Percentiles rank a stretch among this genome's conserved stretches.
Conservation (phyloP, 75 land plant species). For the Chamaecyparis obtusa region DNA sequence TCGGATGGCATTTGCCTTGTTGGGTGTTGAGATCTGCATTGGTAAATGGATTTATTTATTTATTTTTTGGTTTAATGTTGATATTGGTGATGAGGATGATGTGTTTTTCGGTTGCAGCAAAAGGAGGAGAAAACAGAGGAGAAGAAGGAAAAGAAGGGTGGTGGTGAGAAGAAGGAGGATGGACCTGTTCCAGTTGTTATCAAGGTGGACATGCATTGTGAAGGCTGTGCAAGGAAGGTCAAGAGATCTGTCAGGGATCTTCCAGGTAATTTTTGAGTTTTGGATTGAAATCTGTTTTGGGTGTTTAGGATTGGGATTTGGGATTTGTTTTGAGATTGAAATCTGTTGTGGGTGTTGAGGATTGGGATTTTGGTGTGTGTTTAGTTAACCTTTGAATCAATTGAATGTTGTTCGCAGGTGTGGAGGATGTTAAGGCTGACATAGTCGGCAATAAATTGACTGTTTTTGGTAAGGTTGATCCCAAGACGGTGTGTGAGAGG, state of each 20-base stretch:
- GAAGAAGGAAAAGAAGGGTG: constrained; percentile 14
- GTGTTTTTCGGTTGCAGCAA: neutral
- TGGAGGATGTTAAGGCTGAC: constrained; percentile 38
- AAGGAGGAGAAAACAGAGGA: neutral
- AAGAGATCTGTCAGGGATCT: constrained; percentile 24
- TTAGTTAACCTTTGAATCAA: neutral
- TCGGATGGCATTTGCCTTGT: neutral
- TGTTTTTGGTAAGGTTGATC: constrained; percentile 49
- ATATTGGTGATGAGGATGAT: neutral
- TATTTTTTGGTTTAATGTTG: neutral
- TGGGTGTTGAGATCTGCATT: constrained; percentile 10
- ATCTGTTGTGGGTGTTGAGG: neutral
- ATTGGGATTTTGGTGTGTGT: neutral
- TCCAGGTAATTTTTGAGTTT: constrained; percentile 21
- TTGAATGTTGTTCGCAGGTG: constrained; percentile 26
- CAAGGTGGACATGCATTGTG: constrained; percentile 61
- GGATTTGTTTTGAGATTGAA: neutral
- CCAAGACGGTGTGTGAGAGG: constrained; percentile 36
- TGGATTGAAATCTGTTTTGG: neutral
- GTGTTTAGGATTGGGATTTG: neutral
- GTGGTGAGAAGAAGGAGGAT: constrained; percentile 18
- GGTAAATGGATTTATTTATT: neutral
- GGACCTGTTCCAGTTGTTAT: constrained; percentile 23
- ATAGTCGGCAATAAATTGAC: constrained; percentile 31
- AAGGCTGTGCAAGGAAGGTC: constrained; percentile 56